These are phyloP conservation scores for Geotrichum candidum DNA, from an alignment of 1,139 yeast species.

Conservation along the genomic window DNA sequence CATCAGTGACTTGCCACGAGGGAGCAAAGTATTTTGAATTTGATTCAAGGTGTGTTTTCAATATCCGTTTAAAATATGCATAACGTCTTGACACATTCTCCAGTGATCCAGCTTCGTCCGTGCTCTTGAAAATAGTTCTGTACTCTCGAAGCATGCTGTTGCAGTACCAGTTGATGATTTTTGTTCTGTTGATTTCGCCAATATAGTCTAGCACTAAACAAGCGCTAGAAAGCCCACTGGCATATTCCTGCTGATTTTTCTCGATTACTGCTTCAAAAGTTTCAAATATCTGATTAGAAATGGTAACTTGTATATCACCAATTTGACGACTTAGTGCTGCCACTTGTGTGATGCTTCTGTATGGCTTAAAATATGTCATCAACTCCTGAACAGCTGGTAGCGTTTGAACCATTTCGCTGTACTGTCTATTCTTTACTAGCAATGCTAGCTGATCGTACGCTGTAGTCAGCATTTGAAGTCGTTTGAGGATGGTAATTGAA, in stretches of 20 bases:
- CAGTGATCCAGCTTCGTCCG: conserved; percentile 90
- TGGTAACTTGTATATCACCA: conserved; percentile 54
- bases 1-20: conserved; percentile 64
- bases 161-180: conserved; percentile 69
- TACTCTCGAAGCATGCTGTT: conserved; percentile 68
- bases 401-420: conserved; percentile 60
- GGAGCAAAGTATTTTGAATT: conserved; percentile 56
- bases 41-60: conserved; percentile 53
- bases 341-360: conserved; percentile 77
- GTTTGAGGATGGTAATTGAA: conserved; percentile 78
- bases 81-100: conserved; percentile 80
- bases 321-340: conserved; percentile 62
- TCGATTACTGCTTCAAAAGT: conserved; percentile 55
- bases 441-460: conserved; percentile 63
- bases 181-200: conserved; percentile 54
- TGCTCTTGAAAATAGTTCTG: conserved; percentile 60
- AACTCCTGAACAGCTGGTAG: conserved; percentile 76
- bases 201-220: conserved; percentile 67
- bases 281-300: conserved; percentile 65
- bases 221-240: conserved; percentile 45
- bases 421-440: conserved; percentile 46
- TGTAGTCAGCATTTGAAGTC: conserved; percentile 78
- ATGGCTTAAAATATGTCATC: conserved; percentile 69
- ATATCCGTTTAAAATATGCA: conserved; percentile 68
- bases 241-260: conserved; percentile 18